Base-by-base conservation (phyloP, 176 grass and related monocot genomes). In the Triticum dicoccoides region DNA sequence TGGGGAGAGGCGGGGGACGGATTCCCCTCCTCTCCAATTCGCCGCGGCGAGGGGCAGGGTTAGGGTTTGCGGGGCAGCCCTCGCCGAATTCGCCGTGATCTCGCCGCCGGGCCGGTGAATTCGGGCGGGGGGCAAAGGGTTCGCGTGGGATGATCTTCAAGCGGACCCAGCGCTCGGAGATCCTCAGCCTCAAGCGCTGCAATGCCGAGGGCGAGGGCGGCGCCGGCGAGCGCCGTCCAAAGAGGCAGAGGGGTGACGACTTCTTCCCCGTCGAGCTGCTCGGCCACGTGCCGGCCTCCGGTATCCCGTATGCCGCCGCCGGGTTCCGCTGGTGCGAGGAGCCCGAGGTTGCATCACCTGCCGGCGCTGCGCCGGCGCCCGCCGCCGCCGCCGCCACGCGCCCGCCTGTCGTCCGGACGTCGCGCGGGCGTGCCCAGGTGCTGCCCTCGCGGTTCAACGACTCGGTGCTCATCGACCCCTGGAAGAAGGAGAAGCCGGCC, bases 211-310 rank as follows among this genome's bases (percentile, higher is more conserved):
- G 82, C 27, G 86, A 89, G 11, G 85, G 47, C 3, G 89, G 79
- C 35, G 86, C 25, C 67, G 79, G 63, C 44, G 82, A 63, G 23
- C 76, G 65, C 15, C 86, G 87, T 61, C 88, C 52, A 51, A 98
- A 96, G 92, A 83, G 87, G 86, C 90, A 87, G 86, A 90, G 68
- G 83, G 89, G 83, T 69, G 89, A 84, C 82, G 87, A 88, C 61
- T 89, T 90, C 56, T 98, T 98, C 81, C 92, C 94, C 39, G 86
- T 98, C 59, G 97, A 98, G 90, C 86, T 94, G 59, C 92, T 98
- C 30, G 97, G 97, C 37, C 56, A 90, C 73, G 94, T 98, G 38
- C 87, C 91, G 3, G 82, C 84, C 69, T 61, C 73, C 52, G 82
- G 61, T 35, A 91, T 95, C 76, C 94, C 96, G 2, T 94, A 84